phyloP scores from a whole-genome alignment of 139 green algal species.

The Chlorella vulgaris region DNA sequence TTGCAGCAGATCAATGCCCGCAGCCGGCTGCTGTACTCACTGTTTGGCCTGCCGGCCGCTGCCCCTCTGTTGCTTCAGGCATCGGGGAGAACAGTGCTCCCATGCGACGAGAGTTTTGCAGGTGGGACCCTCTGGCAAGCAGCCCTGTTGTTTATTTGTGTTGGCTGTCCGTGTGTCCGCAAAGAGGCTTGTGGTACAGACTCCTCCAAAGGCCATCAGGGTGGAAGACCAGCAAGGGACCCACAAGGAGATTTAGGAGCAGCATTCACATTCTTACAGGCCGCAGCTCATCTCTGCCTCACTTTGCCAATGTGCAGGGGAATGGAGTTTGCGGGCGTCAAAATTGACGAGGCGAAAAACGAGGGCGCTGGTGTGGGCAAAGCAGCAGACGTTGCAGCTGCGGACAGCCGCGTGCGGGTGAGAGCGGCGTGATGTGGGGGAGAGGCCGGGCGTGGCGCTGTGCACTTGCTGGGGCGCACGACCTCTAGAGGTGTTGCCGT shows the following conservation, averaged over 20 bases:
- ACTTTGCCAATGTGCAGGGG: too few relatives aligned
- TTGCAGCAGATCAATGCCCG: not conserved
- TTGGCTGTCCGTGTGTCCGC: too few relatives aligned
- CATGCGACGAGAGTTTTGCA: slow-evolving; percentile 19
- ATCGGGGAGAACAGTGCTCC: slow-evolving; percentile 49
- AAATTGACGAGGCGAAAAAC: slow-evolving; percentile 74
- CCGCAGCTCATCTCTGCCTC: too few relatives aligned
- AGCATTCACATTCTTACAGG: too few relatives aligned
- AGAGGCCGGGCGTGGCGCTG: not conserved
- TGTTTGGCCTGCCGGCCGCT: not conserved
- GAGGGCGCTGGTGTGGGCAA: slow-evolving; percentile 38
- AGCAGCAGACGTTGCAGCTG: not conserved
- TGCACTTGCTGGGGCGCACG: too few relatives aligned
- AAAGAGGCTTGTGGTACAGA: too few relatives aligned
- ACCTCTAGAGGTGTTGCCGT: too few relatives aligned
- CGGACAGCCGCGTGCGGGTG: not conserved
- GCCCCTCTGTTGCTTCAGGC: slow-evolving; percentile 1
- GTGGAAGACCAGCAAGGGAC: too few relatives aligned
- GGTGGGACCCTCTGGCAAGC: too few relatives aligned
- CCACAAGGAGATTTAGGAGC: too few relatives aligned
- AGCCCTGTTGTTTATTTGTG: too few relatives aligned
- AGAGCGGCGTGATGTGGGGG: not conserved
- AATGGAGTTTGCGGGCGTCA: slow-evolving; percentile 62
- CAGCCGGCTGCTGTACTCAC: not conserved
- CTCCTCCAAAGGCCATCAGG: too few relatives aligned